Percentiles rank a stretch among this genome's conserved stretches.
Evolutionary conservation across 192 early-diverging fungal genomes (phyloP).

Genomic region (Mortierella antarctica): DNA sequence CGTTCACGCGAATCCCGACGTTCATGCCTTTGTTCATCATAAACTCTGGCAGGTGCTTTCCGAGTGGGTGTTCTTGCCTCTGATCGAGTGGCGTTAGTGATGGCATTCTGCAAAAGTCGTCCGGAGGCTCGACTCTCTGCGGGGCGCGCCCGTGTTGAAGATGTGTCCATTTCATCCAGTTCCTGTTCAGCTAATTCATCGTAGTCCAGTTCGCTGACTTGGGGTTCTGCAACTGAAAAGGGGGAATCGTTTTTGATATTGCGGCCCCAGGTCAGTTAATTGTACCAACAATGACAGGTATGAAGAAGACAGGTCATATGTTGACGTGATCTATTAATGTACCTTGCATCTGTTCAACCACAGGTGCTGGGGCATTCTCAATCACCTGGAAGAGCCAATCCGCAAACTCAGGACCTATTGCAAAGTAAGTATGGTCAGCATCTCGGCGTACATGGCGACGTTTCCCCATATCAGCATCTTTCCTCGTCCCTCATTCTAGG

Average conservation of each 20-base stretch:
- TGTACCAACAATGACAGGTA: neutral
- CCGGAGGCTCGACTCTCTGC: neutral
- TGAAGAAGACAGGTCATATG: neutral
- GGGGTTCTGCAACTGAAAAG: neutral
- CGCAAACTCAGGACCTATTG: conserved; percentile 24
- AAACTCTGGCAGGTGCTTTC: conserved; percentile 39
- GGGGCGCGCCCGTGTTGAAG: neutral
- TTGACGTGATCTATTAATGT: neutral
- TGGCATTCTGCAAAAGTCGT: conserved; percentile 37
- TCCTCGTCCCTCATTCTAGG: neutral
- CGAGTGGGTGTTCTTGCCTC: conserved; percentile 4
- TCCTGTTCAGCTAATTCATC: too few relatives aligned
- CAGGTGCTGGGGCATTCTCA: neutral
- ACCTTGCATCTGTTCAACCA: conserved; percentile 3
- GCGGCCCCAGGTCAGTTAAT: too few relatives aligned
- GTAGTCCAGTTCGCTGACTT: too few relatives aligned
- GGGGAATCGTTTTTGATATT: neutral
- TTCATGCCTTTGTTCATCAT: conserved; percentile 9
- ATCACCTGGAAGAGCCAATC: conserved; percentile 35
- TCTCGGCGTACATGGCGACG: too few relatives aligned
- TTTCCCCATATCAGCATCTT: neutral
- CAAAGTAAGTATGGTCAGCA: neutral
- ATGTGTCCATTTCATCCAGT: neutral
- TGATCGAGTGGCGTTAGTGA: conserved; percentile 32
- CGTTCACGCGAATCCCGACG: conserved; percentile 16